Conservation (phyloP, 2,329 filamentous ascomycete species). For the Didymella arachidicola region DNA sequence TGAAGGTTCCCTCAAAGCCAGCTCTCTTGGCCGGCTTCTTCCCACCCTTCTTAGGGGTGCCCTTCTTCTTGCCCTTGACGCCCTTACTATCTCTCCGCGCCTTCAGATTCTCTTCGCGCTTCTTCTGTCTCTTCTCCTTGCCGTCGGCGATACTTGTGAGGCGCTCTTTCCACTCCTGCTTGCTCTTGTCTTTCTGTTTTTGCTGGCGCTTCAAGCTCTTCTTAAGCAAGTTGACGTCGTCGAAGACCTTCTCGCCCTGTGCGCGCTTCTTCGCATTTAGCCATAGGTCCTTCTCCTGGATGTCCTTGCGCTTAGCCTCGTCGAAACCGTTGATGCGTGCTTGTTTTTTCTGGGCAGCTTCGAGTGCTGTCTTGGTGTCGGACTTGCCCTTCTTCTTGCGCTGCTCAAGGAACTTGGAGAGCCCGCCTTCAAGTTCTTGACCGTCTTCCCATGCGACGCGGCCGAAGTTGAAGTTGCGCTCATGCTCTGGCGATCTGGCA, state of each 20-base stretch:
- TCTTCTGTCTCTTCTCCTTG: slow-evolving; percentile 59
- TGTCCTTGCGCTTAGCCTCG: slow-evolving; percentile 80
- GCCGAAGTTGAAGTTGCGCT: slow-evolving; percentile 85
- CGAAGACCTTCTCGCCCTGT: slow-evolving; percentile 86
- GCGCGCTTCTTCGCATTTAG: slow-evolving; percentile 86
- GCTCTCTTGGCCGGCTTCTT: slow-evolving; percentile 61
- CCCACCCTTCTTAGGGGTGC: slow-evolving; percentile 55
- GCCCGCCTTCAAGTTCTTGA: slow-evolving; percentile 75
- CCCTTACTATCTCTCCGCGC: slow-evolving; percentile 81
- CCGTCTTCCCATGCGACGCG: slow-evolving; percentile 91
- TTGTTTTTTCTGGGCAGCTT: slow-evolving; percentile 85
- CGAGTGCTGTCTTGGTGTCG: slow-evolving; percentile 85
- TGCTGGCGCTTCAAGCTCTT: slow-evolving; percentile 96
- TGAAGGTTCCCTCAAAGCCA: slow-evolving; percentile 73
- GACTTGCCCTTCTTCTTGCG: slow-evolving; percentile 82
- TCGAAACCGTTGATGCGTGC: slow-evolving; percentile 78
- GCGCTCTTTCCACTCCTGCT: slow-evolving; percentile 75
- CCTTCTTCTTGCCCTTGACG: slow-evolving; percentile 69
- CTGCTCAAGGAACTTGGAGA: slow-evolving; percentile 68
- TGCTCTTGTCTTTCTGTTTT: slow-evolving; percentile 86
- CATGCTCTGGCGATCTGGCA: slow-evolving; percentile 56
- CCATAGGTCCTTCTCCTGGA: slow-evolving; percentile 95
- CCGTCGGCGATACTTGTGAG: slow-evolving; percentile 56
- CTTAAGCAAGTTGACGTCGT: slow-evolving; percentile 83
- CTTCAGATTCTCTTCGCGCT: slow-evolving; percentile 64